phyloP scores from a whole-genome alignment of 2,329 filamentous ascomycete species.

The Penicillium sclerotigenum region DNA sequence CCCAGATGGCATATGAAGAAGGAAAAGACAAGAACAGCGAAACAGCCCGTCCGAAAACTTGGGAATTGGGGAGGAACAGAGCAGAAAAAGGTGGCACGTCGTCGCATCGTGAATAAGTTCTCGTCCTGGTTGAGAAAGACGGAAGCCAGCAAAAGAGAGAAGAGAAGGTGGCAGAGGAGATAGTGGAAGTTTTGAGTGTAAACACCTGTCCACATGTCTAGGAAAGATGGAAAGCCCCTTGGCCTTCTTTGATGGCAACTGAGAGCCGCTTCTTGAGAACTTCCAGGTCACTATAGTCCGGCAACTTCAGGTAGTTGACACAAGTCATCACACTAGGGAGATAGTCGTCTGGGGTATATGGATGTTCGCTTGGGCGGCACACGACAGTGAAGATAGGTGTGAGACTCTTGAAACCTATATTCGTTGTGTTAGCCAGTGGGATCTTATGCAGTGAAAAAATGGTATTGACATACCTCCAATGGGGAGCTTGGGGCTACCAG shows the following conservation, averaged over 20 bases:
- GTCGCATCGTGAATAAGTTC: conserved; percentile 19
- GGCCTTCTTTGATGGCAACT: conserved; percentile 88
- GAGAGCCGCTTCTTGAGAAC: conserved; percentile 74
- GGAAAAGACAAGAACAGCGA: conserved; percentile 4
- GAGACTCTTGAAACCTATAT: conserved; percentile 84
- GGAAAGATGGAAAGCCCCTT: conserved; percentile 95
- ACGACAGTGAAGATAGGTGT: conserved; percentile 99
- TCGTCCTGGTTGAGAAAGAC: conserved; percentile 1
- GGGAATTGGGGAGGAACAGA: conserved; percentile 9
- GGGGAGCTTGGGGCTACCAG: conserved; percentile 93
- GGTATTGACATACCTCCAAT: conserved; percentile 73
- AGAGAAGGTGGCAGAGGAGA: background rate
- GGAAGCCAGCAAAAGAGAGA: conserved; percentile 1
- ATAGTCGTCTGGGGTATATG: conserved; percentile 92
- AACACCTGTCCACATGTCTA: conserved; percentile 38
- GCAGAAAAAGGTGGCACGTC: conserved; percentile 17
- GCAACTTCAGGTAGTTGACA: conserved; percentile 97
- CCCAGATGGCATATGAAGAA: conserved; percentile 14
- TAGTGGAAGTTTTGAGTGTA: background rate
- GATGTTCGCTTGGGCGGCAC: conserved; percentile 95
- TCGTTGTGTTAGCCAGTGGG: conserved; percentile 5
- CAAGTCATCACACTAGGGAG: conserved; percentile 99
- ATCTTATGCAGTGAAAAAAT: background rate
- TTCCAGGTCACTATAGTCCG: conserved; percentile 80
- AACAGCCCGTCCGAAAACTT: conserved; percentile 20